phyloP scores from a whole-genome alignment of 139 green algal genomes.

The Auxenochlorella pyrenoidosa region DNA sequence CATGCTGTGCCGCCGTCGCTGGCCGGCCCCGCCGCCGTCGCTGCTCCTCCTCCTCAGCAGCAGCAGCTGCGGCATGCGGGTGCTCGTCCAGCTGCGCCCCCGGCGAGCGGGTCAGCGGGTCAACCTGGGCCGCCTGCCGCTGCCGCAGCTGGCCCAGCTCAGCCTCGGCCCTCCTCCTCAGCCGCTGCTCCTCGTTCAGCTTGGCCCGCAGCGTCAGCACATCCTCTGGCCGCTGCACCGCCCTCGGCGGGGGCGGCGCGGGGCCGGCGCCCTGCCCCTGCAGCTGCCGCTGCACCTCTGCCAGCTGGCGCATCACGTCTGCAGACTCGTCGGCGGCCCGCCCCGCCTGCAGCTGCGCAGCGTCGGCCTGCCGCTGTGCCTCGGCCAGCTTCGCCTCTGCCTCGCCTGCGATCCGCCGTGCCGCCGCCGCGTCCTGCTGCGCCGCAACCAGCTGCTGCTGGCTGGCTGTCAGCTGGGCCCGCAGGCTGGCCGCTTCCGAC shows the following conservation, averaged over 20 bases:
- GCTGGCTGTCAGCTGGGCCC: neutral
- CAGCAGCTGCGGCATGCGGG: no score
- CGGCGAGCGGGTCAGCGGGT: neutral
- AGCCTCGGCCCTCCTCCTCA: neutral
- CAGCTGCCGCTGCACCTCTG: neutral
- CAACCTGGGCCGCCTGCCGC: neutral
- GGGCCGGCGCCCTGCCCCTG: neutral
- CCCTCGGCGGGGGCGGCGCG: neutral
- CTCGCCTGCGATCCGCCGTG: neutral
- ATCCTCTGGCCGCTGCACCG: neutral
- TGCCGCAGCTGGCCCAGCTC: neutral
- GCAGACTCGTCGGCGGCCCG: neutral
- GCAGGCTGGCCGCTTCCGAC: neutral
- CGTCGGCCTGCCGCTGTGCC: neutral
- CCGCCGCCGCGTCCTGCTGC: neutral
- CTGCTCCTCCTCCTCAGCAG: neutral
- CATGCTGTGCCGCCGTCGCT: neutral
- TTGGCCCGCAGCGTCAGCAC: neutral
- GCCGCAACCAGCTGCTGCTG: neutral
- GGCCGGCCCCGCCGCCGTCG: neutral
- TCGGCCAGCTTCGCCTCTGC: neutral
- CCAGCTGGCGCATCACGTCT: neutral
- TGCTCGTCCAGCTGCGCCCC: neutral
- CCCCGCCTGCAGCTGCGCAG: neutral
- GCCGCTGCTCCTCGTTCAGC: neutral